Evolutionary conservation across 1,284 basidiomycete species (phyloP), one percentile per base, ranked within the genome.

Genomic region (Ustilago sp.): DNA sequence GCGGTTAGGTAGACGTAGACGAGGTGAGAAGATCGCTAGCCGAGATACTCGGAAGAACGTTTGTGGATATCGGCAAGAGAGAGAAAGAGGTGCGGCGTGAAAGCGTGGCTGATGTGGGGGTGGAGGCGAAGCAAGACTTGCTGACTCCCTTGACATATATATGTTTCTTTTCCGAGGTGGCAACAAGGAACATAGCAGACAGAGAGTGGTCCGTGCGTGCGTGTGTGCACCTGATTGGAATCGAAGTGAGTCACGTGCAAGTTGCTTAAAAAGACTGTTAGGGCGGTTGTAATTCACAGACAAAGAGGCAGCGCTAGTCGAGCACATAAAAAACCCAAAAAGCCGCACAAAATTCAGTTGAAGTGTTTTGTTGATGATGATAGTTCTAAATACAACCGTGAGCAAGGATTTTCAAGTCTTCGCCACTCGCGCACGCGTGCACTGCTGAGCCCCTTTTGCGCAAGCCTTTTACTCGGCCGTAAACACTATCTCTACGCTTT

Each of bases 1-100:
- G n/a, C n/a, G n/a, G 36, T 55, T 38, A 41, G 41, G 36, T 52
- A 50, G 32, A n/a, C 63, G 63, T 57, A 57, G 36, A 47, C 58
- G 48, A 47, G 17, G 31, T 32, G 45, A 34, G 9, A 32, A 19
- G 28, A 28, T 8, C 45, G 38, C 64, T 67, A 57, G 34, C 54
- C 36, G 56, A 56, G 39, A 41, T 36, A 41, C 6, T 9, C 12
- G 23, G 5, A 19, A 3, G n/a, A 17, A 23, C 55, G 53, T 55
- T 55, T 58, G 56, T 59, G 57, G 50, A 36, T 65, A 45, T 64
- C 63, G 52, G 51, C n/a, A 53, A 36, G 9, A 19, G 36, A 50
- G 23, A 34, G 19, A 52, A 17, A 51, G 59, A 23, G 47, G 47
- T 62, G 66, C 63, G 59, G 66, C 66, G 66, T 58, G 32, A 15